phyloP scores from a whole-genome alignment of 129 eudicot species.

The Mikania micrantha region DNA sequence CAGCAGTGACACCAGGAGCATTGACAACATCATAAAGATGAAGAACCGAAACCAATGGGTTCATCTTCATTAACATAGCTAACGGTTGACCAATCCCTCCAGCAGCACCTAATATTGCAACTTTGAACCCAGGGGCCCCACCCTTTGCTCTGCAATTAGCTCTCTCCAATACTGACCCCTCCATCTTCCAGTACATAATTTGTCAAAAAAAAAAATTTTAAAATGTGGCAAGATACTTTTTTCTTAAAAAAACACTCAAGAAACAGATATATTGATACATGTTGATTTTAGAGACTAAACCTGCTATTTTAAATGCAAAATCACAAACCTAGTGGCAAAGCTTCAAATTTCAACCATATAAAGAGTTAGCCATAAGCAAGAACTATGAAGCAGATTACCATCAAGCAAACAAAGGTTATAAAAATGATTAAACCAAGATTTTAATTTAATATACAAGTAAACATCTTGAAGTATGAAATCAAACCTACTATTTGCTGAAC shows the following conservation, averaged over 20 bases:
- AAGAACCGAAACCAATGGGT: constrained; percentile 80
- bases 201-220: neutral
- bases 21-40: constrained; percentile 95
- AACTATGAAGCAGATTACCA: neutral
- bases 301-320: neutral
- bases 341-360: constrained; percentile 1
- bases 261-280: neutral
- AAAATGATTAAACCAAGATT: neutral
- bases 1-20: constrained; percentile 95
- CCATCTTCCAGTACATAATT: constrained; percentile 33
- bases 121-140: constrained; percentile 85
- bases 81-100: constrained; percentile 97
- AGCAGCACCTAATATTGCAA: constrained; percentile 92
- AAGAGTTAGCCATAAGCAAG: neutral
- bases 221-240: constrained; percentile 2
- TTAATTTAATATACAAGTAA: constrained; percentile 9
- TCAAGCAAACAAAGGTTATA: neutral
- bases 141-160: constrained; percentile 87
- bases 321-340: neutral
- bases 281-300: too few species aligned
- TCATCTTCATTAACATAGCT: constrained; percentile 90
- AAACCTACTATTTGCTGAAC: neutral
- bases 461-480: neutral
- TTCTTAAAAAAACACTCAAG: neutral
- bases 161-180: constrained; percentile 41